Evolutionary conservation across 2,329 filamentous ascomycete species (phyloP), one percentile per base, ranked within the genome.

Genomic region (Fusarium vanettenii): DNA sequence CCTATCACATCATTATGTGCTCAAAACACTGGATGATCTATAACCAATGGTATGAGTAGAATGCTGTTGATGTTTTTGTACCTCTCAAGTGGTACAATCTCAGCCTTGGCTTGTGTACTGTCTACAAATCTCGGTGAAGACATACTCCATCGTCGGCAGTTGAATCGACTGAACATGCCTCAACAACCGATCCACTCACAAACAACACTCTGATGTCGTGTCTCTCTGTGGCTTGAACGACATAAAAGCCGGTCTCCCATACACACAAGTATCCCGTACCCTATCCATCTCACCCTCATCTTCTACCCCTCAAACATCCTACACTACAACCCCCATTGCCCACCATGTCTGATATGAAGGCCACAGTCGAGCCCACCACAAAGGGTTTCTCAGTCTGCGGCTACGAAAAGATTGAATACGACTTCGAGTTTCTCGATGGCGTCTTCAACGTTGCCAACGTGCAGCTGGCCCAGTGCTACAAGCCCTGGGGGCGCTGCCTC

Each of bases 341-440:
- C 70, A 86, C 74, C 72, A 93, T 94, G 92, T 94, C 92, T 80
- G 91, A 94, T 80, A 87, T 92, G 80, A 92, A 90, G 79, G 92
- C 92, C 67, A 88, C 87, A 63, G 91, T 94, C 73, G 83, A 86
- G 70, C 89, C 92, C 83, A 93, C 90, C 71, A 83, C 87, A 76
- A 85, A 87, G 70, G 92, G 92, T 41, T 94, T 94, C 83, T 90
- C 92, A 74, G 92, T 94, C 70, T 89, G 91, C 76, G 92, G 92
- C 27, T 93, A 93, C 77, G 92, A 94, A 86, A 94, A 93, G 86
- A 93, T 94, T 79, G 89, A 92, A 79, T 94, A 94, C 80, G 91
- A 93, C 82, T 94, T 94, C 81, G 90, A 90, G 64, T 93, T 94
- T 82, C 87, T 94, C 56, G 92, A 94, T 76, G 90, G 89, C 57